phyloP scores from a whole-genome alignment of 2,329 filamentous ascomycete genomes.

The Pyrenochaeta sp. region DNA sequence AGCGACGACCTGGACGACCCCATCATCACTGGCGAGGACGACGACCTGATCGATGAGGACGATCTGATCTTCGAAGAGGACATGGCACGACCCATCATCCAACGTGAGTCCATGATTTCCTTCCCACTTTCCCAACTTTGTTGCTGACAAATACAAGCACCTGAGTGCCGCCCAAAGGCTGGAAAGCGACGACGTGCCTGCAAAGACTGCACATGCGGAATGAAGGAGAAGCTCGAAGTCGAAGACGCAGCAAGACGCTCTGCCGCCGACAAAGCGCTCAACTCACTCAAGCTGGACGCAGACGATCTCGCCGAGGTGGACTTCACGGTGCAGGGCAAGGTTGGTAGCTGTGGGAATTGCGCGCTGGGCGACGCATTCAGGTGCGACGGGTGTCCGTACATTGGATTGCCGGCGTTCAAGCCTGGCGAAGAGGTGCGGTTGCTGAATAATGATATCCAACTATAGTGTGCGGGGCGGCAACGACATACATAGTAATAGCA shows the following conservation, averaged over 20 bases:
- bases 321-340: slow-evolving; percentile 97
- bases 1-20: slow-evolving; percentile 68
- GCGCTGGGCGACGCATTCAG: slow-evolving; percentile 84
- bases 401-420: slow-evolving; percentile 94
- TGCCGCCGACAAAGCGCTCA: slow-evolving; percentile 70
- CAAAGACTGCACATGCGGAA: slow-evolving; percentile 97
- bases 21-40: slow-evolving; percentile 68
- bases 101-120: slow-evolving; percentile 69
- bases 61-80: slow-evolving; percentile 86
- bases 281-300: slow-evolving; percentile 73
- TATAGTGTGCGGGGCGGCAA: slow-evolving; percentile 57
- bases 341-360: slow-evolving; percentile 93
- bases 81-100: slow-evolving; percentile 76
- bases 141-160: slow-evolving; percentile 61
- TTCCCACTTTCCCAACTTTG: slow-evolving; percentile 6
- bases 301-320: slow-evolving; percentile 90
- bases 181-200: slow-evolving; percentile 92
- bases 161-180: slow-evolving; percentile 85
- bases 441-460: slow-evolving; percentile 84
- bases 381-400: slow-evolving; percentile 77
- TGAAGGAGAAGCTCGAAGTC: slow-evolving; percentile 84
- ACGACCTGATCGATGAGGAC: slow-evolving; percentile 92
- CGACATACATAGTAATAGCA: background rate
- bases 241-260: slow-evolving; percentile 77
- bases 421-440: slow-evolving; percentile 92